phyloP scores from a whole-genome alignment of 1,139 yeast genomes.

The Protomyces inundatus region DNA sequence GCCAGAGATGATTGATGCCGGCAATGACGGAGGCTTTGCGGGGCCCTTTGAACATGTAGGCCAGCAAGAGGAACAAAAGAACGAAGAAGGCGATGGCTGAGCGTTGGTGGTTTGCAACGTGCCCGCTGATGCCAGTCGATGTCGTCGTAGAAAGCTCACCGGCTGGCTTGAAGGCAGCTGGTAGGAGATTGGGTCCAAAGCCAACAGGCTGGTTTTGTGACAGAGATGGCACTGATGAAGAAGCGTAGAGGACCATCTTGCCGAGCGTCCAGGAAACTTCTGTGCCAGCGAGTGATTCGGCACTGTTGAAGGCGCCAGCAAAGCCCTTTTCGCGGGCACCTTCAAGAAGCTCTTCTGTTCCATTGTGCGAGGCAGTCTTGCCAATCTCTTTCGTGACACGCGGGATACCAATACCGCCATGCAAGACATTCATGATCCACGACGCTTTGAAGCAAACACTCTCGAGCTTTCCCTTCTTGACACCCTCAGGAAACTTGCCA shows the following conservation, averaged over 20 bases:
- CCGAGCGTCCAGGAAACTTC: conserved; percentile 83
- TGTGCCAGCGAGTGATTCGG: conserved; percentile 58
- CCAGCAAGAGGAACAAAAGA: not conserved
- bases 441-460: conserved; percentile 62
- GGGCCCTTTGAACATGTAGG: conserved; percentile 8
- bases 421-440: conserved; percentile 67
- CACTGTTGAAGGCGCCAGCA: conserved; percentile 51
- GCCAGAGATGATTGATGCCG: conserved; percentile 9
- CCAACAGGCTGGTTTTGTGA: conserved; percentile 44
- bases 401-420: conserved; percentile 70
- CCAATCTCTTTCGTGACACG: conserved; percentile 21
- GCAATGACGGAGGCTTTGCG: conserved; percentile 3
- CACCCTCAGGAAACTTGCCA: conserved; percentile 36
- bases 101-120: not conserved
- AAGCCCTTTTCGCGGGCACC: conserved; percentile 29
- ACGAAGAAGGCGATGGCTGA: conserved; percentile 1
- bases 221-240: conserved; percentile 37
- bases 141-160: not conserved
- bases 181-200: conserved; percentile 43
- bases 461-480: conserved; percentile 45
- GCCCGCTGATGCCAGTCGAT: not conserved
- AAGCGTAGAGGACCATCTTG: conserved; percentile 61
- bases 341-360: conserved; percentile 36
- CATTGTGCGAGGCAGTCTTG: conserved; percentile 18
- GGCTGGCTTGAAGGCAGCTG: conserved; percentile 9